These are phyloP conservation scores for Tilletia caries DNA, from an alignment of 1,284 basidiomycete species.

Conservation along the genomic window DNA sequence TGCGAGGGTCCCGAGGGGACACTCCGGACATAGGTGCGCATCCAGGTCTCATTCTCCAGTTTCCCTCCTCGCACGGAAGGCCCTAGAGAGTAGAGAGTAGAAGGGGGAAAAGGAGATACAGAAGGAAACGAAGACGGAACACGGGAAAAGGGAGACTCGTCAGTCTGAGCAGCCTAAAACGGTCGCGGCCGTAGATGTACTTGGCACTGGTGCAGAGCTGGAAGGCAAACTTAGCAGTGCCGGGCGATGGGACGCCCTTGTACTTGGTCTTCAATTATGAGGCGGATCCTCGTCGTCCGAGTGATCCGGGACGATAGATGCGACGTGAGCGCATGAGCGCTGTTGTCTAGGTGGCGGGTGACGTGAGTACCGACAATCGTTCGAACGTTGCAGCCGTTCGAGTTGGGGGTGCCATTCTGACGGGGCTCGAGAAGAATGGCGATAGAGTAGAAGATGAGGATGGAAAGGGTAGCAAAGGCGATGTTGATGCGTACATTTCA, in stretches of 20 bases:
- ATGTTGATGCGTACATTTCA: neutral
- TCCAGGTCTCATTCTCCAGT: no score
- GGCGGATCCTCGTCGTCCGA: neutral
- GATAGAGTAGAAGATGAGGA: neutral
- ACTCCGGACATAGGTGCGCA: no score
- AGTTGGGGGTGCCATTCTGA: neutral
- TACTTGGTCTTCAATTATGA: neutral
- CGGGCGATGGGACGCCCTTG: neutral
- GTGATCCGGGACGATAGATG: neutral
- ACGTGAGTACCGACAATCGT: neutral
- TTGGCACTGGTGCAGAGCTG: neutral
- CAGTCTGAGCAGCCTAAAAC: no score
- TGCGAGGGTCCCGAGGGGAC: no score
- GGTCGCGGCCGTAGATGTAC: neutral
- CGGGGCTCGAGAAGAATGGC: neutral
- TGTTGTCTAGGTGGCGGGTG: slow-evolving; percentile 2
- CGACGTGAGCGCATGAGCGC: neutral
- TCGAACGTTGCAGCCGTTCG: neutral
- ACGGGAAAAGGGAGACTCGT: no score
- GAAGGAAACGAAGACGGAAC: no score
- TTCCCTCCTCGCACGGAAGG: no score
- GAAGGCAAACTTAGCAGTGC: neutral
- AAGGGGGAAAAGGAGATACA: no score
- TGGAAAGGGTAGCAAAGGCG: neutral
- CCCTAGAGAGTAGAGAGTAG: no score